Evolutionary conservation across 108 stramenopile genomes (phyloP).

Genomic region (Nannochloropsis gaditana): DNA sequence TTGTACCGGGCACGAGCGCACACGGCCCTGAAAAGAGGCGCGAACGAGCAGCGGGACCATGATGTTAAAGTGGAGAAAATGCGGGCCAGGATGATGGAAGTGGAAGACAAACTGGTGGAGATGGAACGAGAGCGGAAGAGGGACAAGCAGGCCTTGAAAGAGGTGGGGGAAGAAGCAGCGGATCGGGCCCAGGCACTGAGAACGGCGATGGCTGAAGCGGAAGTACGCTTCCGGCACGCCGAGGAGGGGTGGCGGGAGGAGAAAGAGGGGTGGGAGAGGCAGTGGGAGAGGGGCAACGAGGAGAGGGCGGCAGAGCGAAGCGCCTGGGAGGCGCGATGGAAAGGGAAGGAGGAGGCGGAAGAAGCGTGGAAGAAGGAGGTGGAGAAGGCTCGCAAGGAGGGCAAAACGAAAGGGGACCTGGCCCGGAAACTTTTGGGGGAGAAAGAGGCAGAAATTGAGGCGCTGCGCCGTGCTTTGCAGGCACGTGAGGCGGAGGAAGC

Average conservation of each 20-base stretch:
- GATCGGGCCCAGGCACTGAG: neutral
- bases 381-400: slow-evolving; percentile 42
- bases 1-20: neutral
- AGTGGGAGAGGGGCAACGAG: neutral
- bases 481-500: neutral
- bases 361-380: slow-evolving; percentile 34
- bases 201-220: neutral
- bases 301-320: neutral
- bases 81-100: neutral
- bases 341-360: neutral
- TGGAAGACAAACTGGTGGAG: neutral
- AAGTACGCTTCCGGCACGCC: neutral
- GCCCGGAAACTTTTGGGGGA: slow-evolving; percentile 41
- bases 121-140: neutral
- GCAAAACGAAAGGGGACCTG: slow-evolving; percentile 37
- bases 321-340: too few relatives aligned
- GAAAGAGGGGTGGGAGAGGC: slow-evolving; percentile 3
- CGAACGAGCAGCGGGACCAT: neutral
- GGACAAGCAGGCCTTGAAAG: neutral
- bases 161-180: neutral
- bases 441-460: slow-evolving; percentile 39
- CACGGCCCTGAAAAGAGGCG: neutral
- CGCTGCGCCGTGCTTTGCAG: neutral
- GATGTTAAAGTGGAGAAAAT: neutral
- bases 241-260: neutral